Percentiles rank a stretch among this genome's conserved stretches.
phyloP scores from a whole-genome alignment of 441 rosid genomes.

The Raphanus hybrid region DNA sequence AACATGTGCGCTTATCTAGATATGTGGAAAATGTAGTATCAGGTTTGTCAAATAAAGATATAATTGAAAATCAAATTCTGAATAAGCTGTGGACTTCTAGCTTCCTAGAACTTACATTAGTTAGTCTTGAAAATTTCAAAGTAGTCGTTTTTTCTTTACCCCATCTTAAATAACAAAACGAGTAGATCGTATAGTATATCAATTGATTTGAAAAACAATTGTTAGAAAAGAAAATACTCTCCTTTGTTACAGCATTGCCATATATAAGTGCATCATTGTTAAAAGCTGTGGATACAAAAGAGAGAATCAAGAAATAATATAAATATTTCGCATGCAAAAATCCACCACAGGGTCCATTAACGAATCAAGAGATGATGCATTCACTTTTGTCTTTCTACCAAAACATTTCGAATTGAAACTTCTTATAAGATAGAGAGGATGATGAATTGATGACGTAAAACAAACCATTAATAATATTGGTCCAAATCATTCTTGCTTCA shows the following conservation, averaged over 20 bases:
- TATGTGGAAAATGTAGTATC: background rate
- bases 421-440: conserved; percentile 14
- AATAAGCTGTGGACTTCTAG: background rate
- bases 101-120: background rate
- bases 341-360: conserved; percentile 29
- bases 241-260: too few species aligned
- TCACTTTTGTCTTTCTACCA: conserved; percentile 16
- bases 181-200: background rate
- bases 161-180: background rate
- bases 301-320: background rate
- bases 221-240: too few species aligned
- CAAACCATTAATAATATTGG: conserved; percentile 4
- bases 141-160: background rate
- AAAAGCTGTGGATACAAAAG: conserved; percentile 20
- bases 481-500: background rate
- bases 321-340: conserved; percentile 16
- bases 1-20: conserved; percentile 13
- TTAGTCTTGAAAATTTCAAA: background rate
- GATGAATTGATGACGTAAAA: conserved; percentile 35
- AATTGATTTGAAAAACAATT: background rate
- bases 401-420: conserved; percentile 13
- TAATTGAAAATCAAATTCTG: background rate
- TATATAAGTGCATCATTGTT: background rate
- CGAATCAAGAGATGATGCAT: conserved; percentile 20
- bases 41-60: background rate